Base-by-base conservation (phyloP, 257 asterid species). In the Solanum pimpinellifolium region DNA sequence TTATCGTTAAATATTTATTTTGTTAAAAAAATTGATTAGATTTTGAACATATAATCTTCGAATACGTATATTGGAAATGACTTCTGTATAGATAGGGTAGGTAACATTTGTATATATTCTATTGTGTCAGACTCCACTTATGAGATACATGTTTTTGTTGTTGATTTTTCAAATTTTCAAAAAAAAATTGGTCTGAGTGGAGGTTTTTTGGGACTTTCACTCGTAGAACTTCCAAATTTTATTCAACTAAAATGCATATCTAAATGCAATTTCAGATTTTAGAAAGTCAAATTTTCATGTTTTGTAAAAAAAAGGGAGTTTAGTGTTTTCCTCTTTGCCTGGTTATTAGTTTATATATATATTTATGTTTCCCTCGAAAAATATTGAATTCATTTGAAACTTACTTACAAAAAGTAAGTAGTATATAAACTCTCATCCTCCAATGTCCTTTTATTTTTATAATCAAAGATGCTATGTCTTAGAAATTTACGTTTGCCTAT, bases 391-490 rank as follows among this genome's bases (percentile, higher is more conserved):
- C 9, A 42, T 14, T 25, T 42, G 62, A 77, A 72, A 44, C 2
- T 0, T 33, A 33, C 3, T 25, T 25, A 25, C 27, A 25, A 25
- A 25, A 33, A 3, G 3, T 59, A 60, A 7, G 2, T 8, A 4
- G 8, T 77, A 13, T 44, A 44, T 44, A 44, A 42, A 13, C 59
- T 13, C 23, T 49, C 35, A 76, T n/a, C 18, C 4, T 3, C 62
- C 12, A 6, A 31, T 44, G 84, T 46, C 66, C 66, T 78, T 65
- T 78, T 82, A 88, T 86, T 35, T 85, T 89, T 74, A 33, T 33
- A 33, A 85, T 89, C 10, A 73, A 72, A 85, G 88, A 89, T 89
- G 93, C 89, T 70, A 88, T 86, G 85, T 35, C 56, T 84, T 86
- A 83, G 87, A 83, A 56, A 68, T 86, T 65, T 41, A 9, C 82